phyloP scores from a whole-genome alignment of 2,329 filamentous ascomycete species.

The Colletotrichum tofieldiae region DNA sequence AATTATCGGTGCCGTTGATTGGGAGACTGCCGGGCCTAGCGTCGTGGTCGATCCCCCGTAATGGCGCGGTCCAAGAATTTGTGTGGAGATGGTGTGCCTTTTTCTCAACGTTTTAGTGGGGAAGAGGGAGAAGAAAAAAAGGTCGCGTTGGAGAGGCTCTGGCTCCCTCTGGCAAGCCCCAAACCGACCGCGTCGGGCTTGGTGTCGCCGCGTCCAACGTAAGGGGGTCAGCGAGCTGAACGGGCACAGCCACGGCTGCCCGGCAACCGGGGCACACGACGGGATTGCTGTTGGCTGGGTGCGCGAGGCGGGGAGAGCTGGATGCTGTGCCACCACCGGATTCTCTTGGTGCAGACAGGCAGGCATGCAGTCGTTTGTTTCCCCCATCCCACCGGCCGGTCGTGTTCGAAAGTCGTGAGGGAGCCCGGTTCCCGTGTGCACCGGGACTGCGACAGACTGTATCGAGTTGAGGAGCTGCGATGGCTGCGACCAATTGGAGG shows the following conservation, averaged over 20 bases:
- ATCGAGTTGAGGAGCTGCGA: background rate
- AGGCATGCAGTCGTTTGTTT: no score
- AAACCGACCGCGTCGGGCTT: constrained; percentile 2
- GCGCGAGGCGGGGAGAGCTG: background rate
- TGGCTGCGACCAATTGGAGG: background rate
- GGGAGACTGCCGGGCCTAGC: constrained; percentile 14
- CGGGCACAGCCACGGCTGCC: constrained; percentile 25
- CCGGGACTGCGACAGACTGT: background rate
- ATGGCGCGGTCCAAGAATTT: constrained; percentile 4
- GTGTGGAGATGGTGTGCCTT: background rate
- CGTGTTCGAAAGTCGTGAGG: background rate
- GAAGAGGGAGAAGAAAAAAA: background rate
- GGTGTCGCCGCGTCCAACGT: background rate
- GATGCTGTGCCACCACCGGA: constrained; percentile 25
- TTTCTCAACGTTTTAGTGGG: background rate
- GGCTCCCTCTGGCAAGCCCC: background rate
- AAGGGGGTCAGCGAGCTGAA: background rate
- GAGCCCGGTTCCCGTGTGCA: background rate
- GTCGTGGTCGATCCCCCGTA: constrained; percentile 25
- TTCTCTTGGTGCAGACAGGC: background rate
- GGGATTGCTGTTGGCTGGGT: background rate
- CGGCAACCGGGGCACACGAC: constrained; percentile 16
- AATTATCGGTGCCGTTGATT: constrained; percentile 22
- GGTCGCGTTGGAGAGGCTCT: constrained; percentile 7
- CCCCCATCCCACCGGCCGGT: background rate